These are phyloP conservation scores for Asterophora parasitica DNA, from an alignment of 768 basidiomycete genomes.

Conservation along the genomic window DNA sequence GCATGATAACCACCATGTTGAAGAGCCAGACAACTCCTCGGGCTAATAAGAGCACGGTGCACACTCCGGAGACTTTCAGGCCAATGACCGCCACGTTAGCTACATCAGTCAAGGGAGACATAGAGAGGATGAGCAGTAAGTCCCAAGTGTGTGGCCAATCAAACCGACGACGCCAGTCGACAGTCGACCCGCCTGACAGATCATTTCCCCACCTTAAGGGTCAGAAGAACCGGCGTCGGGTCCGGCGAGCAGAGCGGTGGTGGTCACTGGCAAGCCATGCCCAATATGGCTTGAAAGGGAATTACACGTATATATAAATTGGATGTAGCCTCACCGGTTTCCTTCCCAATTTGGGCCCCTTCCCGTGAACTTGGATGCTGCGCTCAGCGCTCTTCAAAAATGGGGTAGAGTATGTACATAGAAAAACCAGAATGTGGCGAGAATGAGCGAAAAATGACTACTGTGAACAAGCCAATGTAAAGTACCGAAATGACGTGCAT, in stretches of 20 bases:
- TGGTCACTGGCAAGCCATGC: background rate
- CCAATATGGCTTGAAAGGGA: constrained; percentile 10
- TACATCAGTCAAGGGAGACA: constrained; percentile 2
- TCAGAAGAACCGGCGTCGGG: too few relatives aligned
- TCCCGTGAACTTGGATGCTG: too few relatives aligned
- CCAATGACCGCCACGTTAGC: constrained; percentile 9
- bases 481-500: too few relatives aligned
- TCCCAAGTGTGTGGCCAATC: background rate
- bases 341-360: constrained; percentile 5
- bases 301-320: too few relatives aligned
- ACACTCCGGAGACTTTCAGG: constrained; percentile 26
- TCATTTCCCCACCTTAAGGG: background rate
- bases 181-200: background rate
- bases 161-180: background rate
- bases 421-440: too few relatives aligned
- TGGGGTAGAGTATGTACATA: too few relatives aligned
- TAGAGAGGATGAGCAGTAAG: background rate
- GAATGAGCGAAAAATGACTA: too few relatives aligned
- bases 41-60: constrained; percentile 27
- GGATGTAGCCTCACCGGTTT: too few relatives aligned
- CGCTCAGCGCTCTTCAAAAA: too few relatives aligned
- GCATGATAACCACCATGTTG: constrained; percentile 39
- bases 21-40: constrained; percentile 36
- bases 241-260: too few relatives aligned
- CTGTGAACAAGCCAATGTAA: too few relatives aligned